phyloP scores from a whole-genome alignment of 257 asterid genomes.

The Asclepias syriaca region DNA sequence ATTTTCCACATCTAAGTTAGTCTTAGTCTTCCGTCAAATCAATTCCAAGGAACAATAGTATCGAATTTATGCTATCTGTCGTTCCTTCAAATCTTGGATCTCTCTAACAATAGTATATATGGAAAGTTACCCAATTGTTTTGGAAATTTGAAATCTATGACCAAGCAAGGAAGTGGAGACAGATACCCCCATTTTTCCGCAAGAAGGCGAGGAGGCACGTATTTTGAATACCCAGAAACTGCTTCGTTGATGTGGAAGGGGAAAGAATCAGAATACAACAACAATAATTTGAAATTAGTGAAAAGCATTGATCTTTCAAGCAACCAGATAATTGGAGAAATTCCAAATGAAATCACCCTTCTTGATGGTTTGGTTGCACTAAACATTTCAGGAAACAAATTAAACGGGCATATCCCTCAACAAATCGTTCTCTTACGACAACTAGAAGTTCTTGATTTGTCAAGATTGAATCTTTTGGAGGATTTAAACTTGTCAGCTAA shows the following conservation, averaged over 20 bases:
- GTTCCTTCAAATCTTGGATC: constrained; percentile 25
- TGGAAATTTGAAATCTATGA: constrained; percentile 18
- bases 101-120: constrained; percentile 17
- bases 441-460: neutral
- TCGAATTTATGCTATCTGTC: constrained; percentile 2
- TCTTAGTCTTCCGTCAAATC: constrained; percentile 16
- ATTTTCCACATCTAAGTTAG: neutral
- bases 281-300: neutral
- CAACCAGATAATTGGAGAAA: neutral
- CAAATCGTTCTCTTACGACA: neutral
- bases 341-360: neutral
- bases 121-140: constrained; percentile 21
- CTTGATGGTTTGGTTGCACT: neutral
- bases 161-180: neutral
- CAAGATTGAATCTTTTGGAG: neutral
- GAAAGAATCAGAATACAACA: neutral
- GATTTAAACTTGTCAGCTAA: neutral
- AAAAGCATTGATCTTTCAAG: constrained; percentile 7
- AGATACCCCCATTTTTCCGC: neutral
- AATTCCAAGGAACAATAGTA: constrained; percentile 24
- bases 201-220: neutral
- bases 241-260: neutral
- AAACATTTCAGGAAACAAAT: neutral
- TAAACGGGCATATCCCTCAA: neutral
- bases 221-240: neutral